Conservation (phyloP, 2,329 filamentous ascomycete species). For the Acarospora socialis region DNA sequence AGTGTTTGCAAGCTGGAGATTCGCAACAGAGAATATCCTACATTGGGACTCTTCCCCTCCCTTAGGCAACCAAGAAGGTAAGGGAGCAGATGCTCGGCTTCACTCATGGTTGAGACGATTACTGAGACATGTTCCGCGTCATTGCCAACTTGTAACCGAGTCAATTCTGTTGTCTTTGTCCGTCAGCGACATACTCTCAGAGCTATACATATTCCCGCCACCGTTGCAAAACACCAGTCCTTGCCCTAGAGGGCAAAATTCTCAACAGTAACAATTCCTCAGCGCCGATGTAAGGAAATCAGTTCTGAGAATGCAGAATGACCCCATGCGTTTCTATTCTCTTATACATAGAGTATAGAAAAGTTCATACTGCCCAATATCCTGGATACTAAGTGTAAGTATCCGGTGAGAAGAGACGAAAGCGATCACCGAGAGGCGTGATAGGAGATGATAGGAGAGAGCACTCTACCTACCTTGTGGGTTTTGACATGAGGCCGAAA, state of each 20-base stretch:
- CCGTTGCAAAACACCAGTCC: slow-evolving; percentile 1
- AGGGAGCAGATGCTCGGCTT: slow-evolving; percentile 53
- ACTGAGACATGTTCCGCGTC: slow-evolving; percentile 41
- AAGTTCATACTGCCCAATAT: too few species aligned
- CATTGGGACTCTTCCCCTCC: slow-evolving; percentile 43
- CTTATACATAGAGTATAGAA: too few species aligned
- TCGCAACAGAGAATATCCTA: slow-evolving; percentile 22
- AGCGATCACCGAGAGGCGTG: too few species aligned
- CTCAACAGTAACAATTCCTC: too few species aligned
- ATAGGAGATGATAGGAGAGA: too few species aligned
- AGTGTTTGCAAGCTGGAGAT: slow-evolving; percentile 8
- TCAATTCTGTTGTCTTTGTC: slow-evolving; percentile 56
- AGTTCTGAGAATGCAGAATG: too few species aligned
- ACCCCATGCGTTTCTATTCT: too few species aligned
- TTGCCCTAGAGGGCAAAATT: too few species aligned
- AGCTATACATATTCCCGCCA: not conserved
- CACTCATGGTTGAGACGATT: slow-evolving; percentile 59
- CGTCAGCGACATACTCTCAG: too few species aligned
- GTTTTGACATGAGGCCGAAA: slow-evolving; percentile 74
- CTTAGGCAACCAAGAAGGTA: slow-evolving; percentile 44
- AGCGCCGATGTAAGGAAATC: too few species aligned
- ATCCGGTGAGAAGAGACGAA: too few species aligned
- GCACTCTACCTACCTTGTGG: slow-evolving; percentile 55
- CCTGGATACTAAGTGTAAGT: too few species aligned
- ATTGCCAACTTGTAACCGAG: slow-evolving; percentile 54